Base-by-base conservation (phyloP, 805 yeast genomes). In the Cyberlindnera mycetangii region DNA sequence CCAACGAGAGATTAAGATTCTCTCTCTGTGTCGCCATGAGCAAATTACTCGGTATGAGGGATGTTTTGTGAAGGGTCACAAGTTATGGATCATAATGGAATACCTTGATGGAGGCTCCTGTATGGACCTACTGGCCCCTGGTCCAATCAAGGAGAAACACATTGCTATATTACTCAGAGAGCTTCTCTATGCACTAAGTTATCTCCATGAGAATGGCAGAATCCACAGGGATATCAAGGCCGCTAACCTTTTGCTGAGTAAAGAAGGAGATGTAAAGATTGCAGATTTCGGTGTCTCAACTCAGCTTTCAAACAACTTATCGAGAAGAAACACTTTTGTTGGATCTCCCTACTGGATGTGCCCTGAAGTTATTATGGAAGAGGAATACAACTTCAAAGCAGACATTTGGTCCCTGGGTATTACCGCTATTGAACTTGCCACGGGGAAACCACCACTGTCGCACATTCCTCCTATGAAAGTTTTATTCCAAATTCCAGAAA, bases 331-430 rank as follows among this genome's bases (percentile, higher is more conserved):
- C 60, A 78, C 83, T 0, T 71, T 77, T 58, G 82, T 78, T 7
- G 95, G 95, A 1, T 85, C 95, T 0, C 95, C 95, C 1, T 93
- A 89, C 62, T 93, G 99, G 99, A 93, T 93, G 99, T 96, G 98
- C 0, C 99, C 99, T 0, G 99, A 92, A 64, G 98, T 92, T 27
- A 92, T 92, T 31, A 72, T 86, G 62, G 97, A 90, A 64, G 95
- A 92, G 39, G 88, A 83, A 18, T 76, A 82, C 33, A 95, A 87
- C 64, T 77, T 83, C 45, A 90, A 84, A 65, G 99, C 96, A 0
- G 99, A 93, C 62, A 87, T 93, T 11, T 93, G 99, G 99, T 90
- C 98, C 0, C 65, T 92, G 41, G 99, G 99, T 6, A 88, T 93
- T 51, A 92, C 99, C 0, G 74, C 90, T 6, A 93, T 83, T 66